Evolutionary conservation across 2,329 filamentous ascomycete genomes (phyloP).

Genomic region (Microdochium bolleyi): DNA sequence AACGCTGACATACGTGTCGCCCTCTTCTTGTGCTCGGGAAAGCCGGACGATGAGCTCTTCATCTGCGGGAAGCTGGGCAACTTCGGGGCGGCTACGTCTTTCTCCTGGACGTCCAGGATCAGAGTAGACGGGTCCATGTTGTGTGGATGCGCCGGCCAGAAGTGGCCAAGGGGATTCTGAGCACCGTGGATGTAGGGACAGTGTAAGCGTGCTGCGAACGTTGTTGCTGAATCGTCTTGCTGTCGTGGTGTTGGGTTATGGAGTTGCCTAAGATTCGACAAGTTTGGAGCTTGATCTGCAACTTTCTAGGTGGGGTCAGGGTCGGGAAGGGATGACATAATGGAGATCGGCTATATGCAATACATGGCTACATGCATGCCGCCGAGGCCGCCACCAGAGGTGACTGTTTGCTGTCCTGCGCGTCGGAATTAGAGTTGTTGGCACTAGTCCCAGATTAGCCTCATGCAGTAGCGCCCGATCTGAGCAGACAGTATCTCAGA

Average conservation of each 20-base stretch:
- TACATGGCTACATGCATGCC: not conserved
- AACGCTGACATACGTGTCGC: slow-evolving; percentile 68
- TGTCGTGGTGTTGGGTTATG: too few species aligned
- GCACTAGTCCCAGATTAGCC: not conserved
- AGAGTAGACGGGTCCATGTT: slow-evolving; percentile 31
- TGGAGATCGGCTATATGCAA: not conserved
- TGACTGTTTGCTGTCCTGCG: not conserved
- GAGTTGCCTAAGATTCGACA: not conserved
- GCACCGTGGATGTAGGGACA: too few species aligned
- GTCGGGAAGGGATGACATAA: not conserved
- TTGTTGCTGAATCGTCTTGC: not conserved
- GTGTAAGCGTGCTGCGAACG: not conserved
- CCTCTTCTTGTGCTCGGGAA: slow-evolving; percentile 83
- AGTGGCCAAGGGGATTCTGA: too few species aligned
- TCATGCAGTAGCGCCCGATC: not conserved
- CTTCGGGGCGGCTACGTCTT: slow-evolving; percentile 49
- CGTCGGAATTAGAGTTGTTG: not conserved
- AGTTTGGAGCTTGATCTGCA: not conserved
- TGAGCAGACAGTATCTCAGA: not conserved
- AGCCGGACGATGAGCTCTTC: slow-evolving; percentile 57
- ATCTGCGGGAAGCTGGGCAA: slow-evolving; percentile 56
- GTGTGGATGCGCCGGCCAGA: not conserved
- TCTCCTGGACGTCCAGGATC: slow-evolving; percentile 74
- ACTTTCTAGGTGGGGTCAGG: not conserved
- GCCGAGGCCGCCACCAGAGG: not conserved